Base-by-base conservation (phyloP, 169 alveolate species). In the Blepharisma undulans region DNA sequence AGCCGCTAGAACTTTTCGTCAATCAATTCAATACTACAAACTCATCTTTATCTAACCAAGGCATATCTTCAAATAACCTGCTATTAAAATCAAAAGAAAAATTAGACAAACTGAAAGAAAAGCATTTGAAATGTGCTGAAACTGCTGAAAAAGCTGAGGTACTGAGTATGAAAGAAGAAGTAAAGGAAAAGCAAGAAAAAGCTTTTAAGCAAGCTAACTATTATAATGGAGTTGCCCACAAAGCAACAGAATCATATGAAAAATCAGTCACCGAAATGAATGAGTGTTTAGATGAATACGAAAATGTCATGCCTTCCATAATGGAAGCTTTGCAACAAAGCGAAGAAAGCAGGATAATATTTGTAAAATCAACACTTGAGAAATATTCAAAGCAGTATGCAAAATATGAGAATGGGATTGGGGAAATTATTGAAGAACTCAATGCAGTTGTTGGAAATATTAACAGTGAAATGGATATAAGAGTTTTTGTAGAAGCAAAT, bases 1-100 rank as follows among this genome's bases (percentile, higher is more conserved):
- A 82, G 76, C 89, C 89, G 2, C 89, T 82, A 18, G 89, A 82
- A 16, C 89, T 82, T 36, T 82, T 82, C 34, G 29, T 59, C 33
- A 72, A 82, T 5, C 89, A 82, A 72, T 82, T 22, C 78, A 82
- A 21, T 34, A 72, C 27, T 22, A 82, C 89, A 25, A 82, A 32
- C 34, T 25, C 72, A 32, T n/a, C 29, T 22, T 30, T 82, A 22
- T 33, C 29, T 16, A 34, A 25, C 10, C 33, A 82, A 82, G 89
- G 89, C 25, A 21, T 36, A 4, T 22, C 27, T 34, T 22, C 36
- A 21, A 22, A 25, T 8, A 32, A 59, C 8, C 71, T 3, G 60
- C 33, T 33, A 36, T n/a, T 4, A 25, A 82, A 82, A 59, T 21
- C 89, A n/a, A 34, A 12, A 10, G 89, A 82, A 82, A 34, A 60